Evolutionary conservation across 345 rosid species (phyloP).

Genomic region (Populus euphratica): DNA sequence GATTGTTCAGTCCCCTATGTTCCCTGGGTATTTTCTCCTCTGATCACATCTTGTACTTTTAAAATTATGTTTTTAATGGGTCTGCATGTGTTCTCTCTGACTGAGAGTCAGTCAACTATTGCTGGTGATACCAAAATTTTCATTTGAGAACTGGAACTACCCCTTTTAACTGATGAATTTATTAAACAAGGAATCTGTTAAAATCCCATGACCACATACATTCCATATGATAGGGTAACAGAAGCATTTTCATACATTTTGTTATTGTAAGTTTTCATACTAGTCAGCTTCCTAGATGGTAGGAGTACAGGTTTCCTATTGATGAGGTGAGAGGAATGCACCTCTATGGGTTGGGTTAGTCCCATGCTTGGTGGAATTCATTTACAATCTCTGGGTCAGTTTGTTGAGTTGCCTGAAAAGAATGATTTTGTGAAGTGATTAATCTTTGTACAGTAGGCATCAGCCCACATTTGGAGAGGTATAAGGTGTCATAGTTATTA

Average conservation of each 20-base stretch:
- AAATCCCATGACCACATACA: background rate
- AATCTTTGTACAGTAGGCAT: background rate
- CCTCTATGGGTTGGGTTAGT: background rate
- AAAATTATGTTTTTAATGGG: background rate
- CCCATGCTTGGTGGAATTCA: background rate
- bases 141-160: background rate
- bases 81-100: background rate
- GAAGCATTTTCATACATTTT: background rate
- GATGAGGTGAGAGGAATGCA: background rate
- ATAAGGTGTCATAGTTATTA: background rate
- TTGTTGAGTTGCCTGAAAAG: background rate
- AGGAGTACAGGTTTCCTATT: background rate
- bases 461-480: background rate
- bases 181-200: background rate
- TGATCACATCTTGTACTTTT: background rate
- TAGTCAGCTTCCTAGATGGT: background rate
- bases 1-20: background rate
- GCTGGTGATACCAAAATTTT: background rate
- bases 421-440: background rate
- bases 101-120: background rate
- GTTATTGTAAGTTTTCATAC: background rate
- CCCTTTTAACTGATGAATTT: background rate
- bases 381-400: background rate
- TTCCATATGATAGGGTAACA: background rate
- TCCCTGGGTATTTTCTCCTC: background rate